These are phyloP conservation scores for Phytopythium cucurbitacearum DNA, from an alignment of 352 stramenopile species.

Conservation along the genomic window DNA sequence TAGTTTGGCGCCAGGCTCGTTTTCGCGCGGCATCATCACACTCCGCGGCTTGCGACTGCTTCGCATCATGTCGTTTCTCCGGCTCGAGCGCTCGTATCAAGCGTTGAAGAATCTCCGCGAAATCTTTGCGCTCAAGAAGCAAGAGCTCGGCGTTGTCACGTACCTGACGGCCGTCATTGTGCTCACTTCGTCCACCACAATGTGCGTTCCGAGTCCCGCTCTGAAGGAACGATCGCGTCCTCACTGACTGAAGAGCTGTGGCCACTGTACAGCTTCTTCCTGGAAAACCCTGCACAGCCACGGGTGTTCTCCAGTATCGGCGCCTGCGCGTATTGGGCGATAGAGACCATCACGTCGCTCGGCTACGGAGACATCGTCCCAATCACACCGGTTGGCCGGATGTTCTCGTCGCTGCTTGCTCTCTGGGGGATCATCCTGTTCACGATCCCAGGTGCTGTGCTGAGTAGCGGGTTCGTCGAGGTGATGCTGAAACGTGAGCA, in stretches of 20 bases:
- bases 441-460: constrained; percentile 76
- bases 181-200: constrained; percentile 79
- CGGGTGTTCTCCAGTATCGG: constrained; percentile 76
- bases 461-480: constrained; percentile 77
- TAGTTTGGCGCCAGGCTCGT: constrained; percentile 21
- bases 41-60: constrained; percentile 67
- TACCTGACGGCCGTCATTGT: constrained; percentile 79
- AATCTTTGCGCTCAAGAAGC: constrained; percentile 69
- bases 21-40: constrained; percentile 55
- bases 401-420: constrained; percentile 72
- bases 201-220: constrained; percentile 33
- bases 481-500: constrained; percentile 82
- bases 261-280: constrained; percentile 51
- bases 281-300: constrained; percentile 68
- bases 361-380: constrained; percentile 85
- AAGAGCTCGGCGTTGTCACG: constrained; percentile 74
- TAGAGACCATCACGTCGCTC: constrained; percentile 85
- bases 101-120: constrained; percentile 73
- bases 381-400: constrained; percentile 51
- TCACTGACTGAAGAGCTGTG: not conserved
- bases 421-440: constrained; percentile 87
- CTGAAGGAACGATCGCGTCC: not conserved
- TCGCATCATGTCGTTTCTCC: constrained; percentile 78
- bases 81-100: constrained; percentile 73
- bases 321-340: constrained; percentile 73